phyloP scores from a whole-genome alignment of 805 yeast species.

The Hermanozyma aechmeae region DNA sequence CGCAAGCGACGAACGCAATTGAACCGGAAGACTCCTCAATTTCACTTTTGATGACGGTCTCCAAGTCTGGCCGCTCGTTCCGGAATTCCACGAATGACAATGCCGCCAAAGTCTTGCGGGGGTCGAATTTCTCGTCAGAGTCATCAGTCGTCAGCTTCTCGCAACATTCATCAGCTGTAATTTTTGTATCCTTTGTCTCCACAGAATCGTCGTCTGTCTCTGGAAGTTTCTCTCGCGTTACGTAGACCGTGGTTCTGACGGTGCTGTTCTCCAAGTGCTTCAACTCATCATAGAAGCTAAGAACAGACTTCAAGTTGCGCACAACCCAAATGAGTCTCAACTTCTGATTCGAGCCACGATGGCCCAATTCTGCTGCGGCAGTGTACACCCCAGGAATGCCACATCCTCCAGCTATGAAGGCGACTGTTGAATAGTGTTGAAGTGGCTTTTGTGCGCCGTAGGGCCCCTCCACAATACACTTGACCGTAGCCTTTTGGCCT shows the following conservation, averaged over 20 bases:
- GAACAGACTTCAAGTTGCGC: constrained; percentile 40
- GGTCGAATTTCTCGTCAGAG: neutral
- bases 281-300: constrained; percentile 41
- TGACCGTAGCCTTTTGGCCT: constrained; percentile 23
- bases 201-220: no score
- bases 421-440: constrained; percentile 35
- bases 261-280: constrained; percentile 13
- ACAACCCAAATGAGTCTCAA: constrained; percentile 56
- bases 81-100: constrained; percentile 32
- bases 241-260: constrained; percentile 14
- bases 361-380: constrained; percentile 19
- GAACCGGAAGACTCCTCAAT: constrained; percentile 28
- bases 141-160: neutral
- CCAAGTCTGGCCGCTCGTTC: constrained; percentile 35
- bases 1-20: constrained; percentile 49
- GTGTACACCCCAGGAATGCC: constrained; percentile 53
- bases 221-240: constrained; percentile 2
- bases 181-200: no score
- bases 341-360: neutral
- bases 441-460: constrained; percentile 45
- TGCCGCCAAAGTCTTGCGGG: neutral
- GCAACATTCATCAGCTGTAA: no score
- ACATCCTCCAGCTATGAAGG: constrained; percentile 55
- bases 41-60: constrained; percentile 24
- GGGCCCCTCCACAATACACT: constrained; percentile 51